Evolutionary conservation across 164 flowering plant genomes (phyloP).

Genomic region (Magnolia changhungtana): DNA sequence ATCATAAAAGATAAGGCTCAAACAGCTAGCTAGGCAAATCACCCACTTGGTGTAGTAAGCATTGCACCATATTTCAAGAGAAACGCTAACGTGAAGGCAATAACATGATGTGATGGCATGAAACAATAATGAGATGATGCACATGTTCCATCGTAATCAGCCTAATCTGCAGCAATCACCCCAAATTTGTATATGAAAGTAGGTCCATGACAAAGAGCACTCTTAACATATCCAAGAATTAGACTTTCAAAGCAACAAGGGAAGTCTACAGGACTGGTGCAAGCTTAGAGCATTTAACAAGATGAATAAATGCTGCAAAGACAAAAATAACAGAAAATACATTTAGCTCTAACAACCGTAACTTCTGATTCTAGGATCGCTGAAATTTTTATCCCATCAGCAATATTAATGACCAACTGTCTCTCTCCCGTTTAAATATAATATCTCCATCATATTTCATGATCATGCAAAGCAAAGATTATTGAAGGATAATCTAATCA

Average conservation of each 20-base stretch:
- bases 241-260: too few species aligned
- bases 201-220: not conserved
- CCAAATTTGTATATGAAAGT: not conserved
- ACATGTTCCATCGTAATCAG: not conserved
- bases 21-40: too few species aligned
- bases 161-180: not conserved
- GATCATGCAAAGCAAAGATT: not conserved
- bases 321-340: conserved; percentile 14
- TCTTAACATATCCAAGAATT: not conserved
- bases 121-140: not conserved
- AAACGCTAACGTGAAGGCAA: not conserved
- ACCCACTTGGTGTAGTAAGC: not conserved
- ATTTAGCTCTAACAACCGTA: conserved; percentile 51
- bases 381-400: conserved; percentile 60
- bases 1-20: too few species aligned
- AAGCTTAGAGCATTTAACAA: too few species aligned
- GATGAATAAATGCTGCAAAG: not conserved
- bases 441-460: conserved; percentile 1
- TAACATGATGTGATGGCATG: not conserved
- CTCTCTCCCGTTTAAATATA: conserved; percentile 61
- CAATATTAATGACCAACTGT: conserved; percentile 76
- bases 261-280: too few species aligned
- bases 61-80: not conserved
- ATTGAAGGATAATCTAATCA: not conserved
- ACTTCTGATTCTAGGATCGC: conserved; percentile 55